These are phyloP conservation scores for Coffea canephora DNA, from an alignment of 257 asterid genomes.

Conservation along the genomic window DNA sequence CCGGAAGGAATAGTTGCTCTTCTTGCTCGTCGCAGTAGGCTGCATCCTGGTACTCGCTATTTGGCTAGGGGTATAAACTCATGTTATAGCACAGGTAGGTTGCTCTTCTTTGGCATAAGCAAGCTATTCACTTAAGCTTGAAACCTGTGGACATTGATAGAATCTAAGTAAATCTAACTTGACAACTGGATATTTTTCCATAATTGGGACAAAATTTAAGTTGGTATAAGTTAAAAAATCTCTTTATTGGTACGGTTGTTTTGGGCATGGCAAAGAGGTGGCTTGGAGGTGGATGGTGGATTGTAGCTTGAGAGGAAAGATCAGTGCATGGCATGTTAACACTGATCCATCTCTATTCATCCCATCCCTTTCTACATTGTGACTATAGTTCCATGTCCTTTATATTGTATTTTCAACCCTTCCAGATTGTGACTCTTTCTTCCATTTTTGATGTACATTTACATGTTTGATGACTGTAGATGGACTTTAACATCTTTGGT, in stretches of 20 bases:
- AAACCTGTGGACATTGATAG: background rate
- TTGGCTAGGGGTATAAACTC: conserved; percentile 95
- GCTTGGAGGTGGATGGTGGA: too few relatives aligned
- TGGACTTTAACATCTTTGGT: background rate
- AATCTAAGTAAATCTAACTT: background rate
- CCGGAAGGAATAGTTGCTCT: conserved; percentile 95
- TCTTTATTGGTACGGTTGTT: background rate
- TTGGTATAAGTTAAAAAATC: background rate
- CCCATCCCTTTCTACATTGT: background rate
- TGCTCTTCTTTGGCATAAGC: conserved; percentile 8
- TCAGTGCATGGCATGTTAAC: background rate
- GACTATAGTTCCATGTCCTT: background rate
- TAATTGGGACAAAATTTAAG: background rate
- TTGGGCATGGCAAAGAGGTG: background rate
- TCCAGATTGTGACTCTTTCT: background rate
- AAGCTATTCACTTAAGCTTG: background rate
- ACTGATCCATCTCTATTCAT: background rate
- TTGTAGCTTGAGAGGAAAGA: background rate
- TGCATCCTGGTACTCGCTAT: conserved; percentile 99
- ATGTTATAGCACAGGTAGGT: conserved; percentile 87
- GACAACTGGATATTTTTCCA: background rate
- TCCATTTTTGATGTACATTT: background rate
- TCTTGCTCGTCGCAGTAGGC: conserved; percentile 93
- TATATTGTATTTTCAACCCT: background rate
- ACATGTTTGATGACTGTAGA: background rate